Evolutionary conservation across 2,329 filamentous ascomycete genomes (phyloP).

Genomic region (Cercospora sp.): DNA sequence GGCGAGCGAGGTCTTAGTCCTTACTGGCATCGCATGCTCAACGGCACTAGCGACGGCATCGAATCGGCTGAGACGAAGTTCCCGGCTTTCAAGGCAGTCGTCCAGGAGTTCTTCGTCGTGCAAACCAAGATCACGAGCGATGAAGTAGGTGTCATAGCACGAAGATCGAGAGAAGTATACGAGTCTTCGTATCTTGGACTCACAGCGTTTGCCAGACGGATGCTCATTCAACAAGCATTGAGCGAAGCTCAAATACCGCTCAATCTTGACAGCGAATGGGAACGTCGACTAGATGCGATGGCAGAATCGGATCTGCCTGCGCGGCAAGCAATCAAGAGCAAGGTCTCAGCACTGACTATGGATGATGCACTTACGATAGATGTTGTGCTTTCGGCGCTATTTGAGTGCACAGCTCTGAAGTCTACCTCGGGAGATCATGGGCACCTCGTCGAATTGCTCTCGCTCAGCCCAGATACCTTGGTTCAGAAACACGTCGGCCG

Average conservation of each 20-base stretch:
- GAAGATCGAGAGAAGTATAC: constrained; percentile 24
- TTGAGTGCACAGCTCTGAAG: constrained; percentile 25
- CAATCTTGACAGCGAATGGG: constrained; percentile 74
- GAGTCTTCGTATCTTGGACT: constrained; percentile 31
- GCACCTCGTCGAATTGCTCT: constrained; percentile 54
- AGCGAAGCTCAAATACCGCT: constrained; percentile 41
- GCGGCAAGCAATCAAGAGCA: constrained; percentile 58
- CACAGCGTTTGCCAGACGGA: constrained; percentile 47
- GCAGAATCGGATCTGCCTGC: constrained; percentile 68
- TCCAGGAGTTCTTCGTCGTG: constrained; percentile 48
- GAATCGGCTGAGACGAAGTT: constrained; percentile 37
- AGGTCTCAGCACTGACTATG: constrained; percentile 44
- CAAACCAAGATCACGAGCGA: constrained; percentile 31
- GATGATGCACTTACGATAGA: constrained; percentile 44
- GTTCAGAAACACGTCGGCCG: constrained; percentile 54
- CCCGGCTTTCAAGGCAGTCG: constrained; percentile 49
- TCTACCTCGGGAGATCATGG: constrained; percentile 38
- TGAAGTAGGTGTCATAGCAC: constrained; percentile 29
- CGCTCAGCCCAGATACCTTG: constrained; percentile 55
- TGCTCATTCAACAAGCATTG: constrained; percentile 61
- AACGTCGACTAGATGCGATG: constrained; percentile 71
- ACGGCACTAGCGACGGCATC: constrained; percentile 41
- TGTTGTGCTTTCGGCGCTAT: constrained; percentile 29
- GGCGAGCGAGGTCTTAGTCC: constrained; percentile 83
- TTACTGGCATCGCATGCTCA: constrained; percentile 67